phyloP scores from a whole-genome alignment of 306 rosid species.

The Castanea crenata region DNA sequence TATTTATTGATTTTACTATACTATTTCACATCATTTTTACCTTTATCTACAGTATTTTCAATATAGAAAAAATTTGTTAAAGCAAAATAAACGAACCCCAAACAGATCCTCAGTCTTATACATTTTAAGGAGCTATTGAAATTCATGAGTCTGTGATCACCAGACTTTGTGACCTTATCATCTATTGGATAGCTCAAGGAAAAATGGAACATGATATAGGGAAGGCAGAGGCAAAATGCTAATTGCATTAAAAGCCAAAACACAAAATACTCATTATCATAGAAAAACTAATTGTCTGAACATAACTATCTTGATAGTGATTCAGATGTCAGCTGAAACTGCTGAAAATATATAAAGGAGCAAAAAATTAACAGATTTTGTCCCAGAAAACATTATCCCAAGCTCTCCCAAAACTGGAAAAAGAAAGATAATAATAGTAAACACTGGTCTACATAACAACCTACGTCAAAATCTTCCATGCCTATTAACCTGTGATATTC shows the following conservation, averaged over 20 bases:
- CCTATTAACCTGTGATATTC: constrained; percentile 30
- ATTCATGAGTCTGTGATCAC: too few species aligned
- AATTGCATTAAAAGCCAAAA: neutral
- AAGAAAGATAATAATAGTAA: constrained; percentile 5
- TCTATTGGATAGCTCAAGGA: too few species aligned
- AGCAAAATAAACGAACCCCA: too few species aligned
- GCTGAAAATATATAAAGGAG: neutral
- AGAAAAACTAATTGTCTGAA: neutral
- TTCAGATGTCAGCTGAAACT: neutral
- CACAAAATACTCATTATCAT: neutral
- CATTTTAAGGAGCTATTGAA: too few species aligned
- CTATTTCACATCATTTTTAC: too few species aligned
- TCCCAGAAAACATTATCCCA: neutral
- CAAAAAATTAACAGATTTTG: neutral
- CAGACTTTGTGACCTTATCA: too few species aligned
- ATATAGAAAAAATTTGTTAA: too few species aligned
- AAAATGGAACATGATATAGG: too few species aligned
- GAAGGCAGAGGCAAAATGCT: neutral
- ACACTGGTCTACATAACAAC: constrained; percentile 14
- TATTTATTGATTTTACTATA: too few species aligned
- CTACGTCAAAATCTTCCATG: constrained; percentile 29
- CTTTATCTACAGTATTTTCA: too few species aligned
- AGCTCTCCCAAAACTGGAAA: neutral
- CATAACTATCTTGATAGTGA: neutral
- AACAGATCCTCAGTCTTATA: too few species aligned